Evolutionary conservation across 176 grass and related monocot genomes (phyloP).

Genomic region (Luzula sylvatica): DNA sequence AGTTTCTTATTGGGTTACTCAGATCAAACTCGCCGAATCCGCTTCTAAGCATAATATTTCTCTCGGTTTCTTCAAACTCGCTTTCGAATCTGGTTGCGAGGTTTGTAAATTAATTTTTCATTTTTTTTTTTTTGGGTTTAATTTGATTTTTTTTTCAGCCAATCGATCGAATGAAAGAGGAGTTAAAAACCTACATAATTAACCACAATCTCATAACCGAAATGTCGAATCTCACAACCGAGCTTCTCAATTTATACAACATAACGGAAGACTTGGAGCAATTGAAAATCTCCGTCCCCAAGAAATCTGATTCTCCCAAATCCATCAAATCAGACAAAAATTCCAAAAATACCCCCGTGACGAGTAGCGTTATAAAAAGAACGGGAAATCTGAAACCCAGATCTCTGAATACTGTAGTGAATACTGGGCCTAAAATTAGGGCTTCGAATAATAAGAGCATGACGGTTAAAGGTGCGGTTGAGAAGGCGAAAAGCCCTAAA

Average conservation of each 20-base stretch:
- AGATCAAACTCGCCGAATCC: conserved; percentile 86
- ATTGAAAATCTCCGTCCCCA: conserved; percentile 36
- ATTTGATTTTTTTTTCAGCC: conserved; percentile 28
- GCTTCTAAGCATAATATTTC: conserved; percentile 64
- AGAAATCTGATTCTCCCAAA: conserved; percentile 26
- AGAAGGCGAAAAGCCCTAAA: conserved; percentile 33
- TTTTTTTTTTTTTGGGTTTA: neutral
- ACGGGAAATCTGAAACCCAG: conserved; percentile 55
- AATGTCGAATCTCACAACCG: conserved; percentile 43
- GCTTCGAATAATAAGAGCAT: conserved; percentile 31
- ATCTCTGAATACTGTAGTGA: conserved; percentile 46
- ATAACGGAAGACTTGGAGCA: conserved; percentile 67
- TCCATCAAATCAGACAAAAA: conserved; percentile 38
- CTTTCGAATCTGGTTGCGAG: conserved; percentile 78
- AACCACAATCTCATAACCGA: conserved; percentile 45
- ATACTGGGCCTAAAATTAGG: conserved; percentile 32
- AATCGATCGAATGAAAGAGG: conserved; percentile 73
- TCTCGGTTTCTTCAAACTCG: conserved; percentile 89
- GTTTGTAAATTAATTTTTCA: conserved; percentile 15
- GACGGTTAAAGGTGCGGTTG: conserved; percentile 24
- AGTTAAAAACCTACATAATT: conserved; percentile 69
- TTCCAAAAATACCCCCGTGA: conserved; percentile 8
- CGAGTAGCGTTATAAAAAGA: conserved; percentile 1
- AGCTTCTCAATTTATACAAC: conserved; percentile 58
- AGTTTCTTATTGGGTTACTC: conserved; percentile 82